These are phyloP conservation scores for Laguncularia racemosa DNA, from an alignment of 345 rosid species.

Conservation along the genomic window DNA sequence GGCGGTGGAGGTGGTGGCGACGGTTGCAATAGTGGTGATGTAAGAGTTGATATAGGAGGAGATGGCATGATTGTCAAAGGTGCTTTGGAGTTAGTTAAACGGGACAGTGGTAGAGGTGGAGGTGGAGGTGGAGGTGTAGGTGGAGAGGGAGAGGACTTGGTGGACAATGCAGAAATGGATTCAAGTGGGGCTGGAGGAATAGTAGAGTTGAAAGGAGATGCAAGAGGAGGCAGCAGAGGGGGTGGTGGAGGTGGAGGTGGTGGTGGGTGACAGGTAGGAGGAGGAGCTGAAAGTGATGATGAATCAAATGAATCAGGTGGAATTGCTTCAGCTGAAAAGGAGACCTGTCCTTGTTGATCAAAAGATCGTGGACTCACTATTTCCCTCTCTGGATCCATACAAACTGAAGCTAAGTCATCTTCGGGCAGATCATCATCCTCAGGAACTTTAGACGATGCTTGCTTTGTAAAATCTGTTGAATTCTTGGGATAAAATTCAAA, in stretches of 20 bases:
- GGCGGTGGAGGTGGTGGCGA: conserved; percentile 18
- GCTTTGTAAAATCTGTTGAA: conserved; percentile 18
- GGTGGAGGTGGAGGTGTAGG: conserved; percentile 26
- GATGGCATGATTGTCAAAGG: not conserved
- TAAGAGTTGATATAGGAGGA: not conserved
- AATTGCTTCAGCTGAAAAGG: conserved; percentile 19
- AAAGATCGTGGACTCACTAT: conserved; percentile 21
- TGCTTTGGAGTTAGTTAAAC: conserved; percentile 4
- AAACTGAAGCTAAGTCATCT: conserved; percentile 25
- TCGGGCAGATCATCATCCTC: conserved; percentile 35
- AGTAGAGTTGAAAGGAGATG: conserved; percentile 3
- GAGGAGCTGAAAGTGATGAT: conserved; percentile 14
- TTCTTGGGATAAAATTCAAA: conserved; percentile 44
- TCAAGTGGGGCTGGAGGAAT: conserved; percentile 7
- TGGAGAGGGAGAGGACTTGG: conserved; percentile 11
- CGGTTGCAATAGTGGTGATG: not conserved
- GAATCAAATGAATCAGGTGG: conserved; percentile 22
- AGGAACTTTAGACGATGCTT: conserved; percentile 24
- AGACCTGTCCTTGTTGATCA: conserved; percentile 17
- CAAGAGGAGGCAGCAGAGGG: conserved; percentile 18
- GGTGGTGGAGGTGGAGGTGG: conserved; percentile 19
- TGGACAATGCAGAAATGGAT: not conserved
- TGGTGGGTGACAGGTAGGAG: conserved; percentile 1
- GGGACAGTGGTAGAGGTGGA: conserved; percentile 18
- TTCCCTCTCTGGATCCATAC: conserved; percentile 24